Evolutionary conservation across 495 filamentous ascomycete genomes (phyloP), one percentile per base, ranked within the genome.

Genomic region (Penicillium daleae): DNA sequence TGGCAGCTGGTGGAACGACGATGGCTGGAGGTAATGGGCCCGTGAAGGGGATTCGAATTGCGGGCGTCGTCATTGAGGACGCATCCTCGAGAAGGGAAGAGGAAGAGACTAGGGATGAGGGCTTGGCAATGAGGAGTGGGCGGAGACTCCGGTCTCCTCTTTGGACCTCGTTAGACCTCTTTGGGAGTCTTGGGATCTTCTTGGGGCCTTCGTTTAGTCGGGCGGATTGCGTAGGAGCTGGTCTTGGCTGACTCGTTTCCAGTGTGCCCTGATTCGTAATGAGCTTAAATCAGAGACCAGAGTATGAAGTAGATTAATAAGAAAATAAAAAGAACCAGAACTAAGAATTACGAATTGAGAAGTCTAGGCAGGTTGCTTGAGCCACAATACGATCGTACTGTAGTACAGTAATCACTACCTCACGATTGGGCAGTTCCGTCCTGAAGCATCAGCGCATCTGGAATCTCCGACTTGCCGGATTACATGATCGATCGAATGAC

Each of bases 21-120:
- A 80, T 82, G 5, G 94, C 88, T 13, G 89, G 81, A n/a, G 94
- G 90, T 50, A 98, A 80, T 27, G 90, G 87, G 50, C 89, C 86
- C 60, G 91, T 97, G 71, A 92, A 99, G 63, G 95, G 95, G 69
- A 98, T 96, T 69, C 94, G 85, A 80, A 97, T 88, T 32, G 90
- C 83, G 62, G 88, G 80, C 69, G 83, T 87, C 71, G 82, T 82
- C 88, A 89, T 89, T 72, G 70, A 75, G 65, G 63, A 68, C 66
- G 60, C 71, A 75, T 73, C 64, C 53, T 71, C 59, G 63, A 42
- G 49, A 49, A 51, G 46, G 56, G 51, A 40, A 44, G 39, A 49
- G 19, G 51, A 6, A 49, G 24, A 29, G n/a, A 13, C 12, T 3
- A 24, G 44, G 29, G 17, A 32, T 12, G 9, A 22, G 37, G 51